Evolutionary conservation across 1,284 basidiomycete species (phyloP).

Genomic region (Malassezia vespertilionis): DNA sequence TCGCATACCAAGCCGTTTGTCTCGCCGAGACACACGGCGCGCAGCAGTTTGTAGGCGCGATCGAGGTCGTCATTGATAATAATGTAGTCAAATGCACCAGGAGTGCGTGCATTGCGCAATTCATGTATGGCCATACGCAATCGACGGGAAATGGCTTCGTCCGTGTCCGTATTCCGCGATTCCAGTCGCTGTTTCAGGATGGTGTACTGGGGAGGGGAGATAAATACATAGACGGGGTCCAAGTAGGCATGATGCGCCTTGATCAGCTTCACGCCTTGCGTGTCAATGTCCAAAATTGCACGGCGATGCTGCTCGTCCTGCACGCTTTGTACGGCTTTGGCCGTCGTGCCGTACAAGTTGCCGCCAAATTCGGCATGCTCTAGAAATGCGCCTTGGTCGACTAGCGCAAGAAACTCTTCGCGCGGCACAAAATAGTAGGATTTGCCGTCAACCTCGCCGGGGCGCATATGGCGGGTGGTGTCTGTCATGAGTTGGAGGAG

Average conservation of each 20-base stretch:
- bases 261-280: conserved; percentile 60
- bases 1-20: conserved; percentile 19
- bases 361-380: conserved; percentile 70
- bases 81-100: conserved; percentile 66
- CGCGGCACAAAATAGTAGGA: conserved; percentile 56
- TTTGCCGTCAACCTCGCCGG: conserved; percentile 67
- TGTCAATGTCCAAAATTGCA: conserved; percentile 93
- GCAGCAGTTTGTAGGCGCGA: conserved; percentile 59
- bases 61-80: conserved; percentile 88
- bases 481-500: conserved; percentile 53
- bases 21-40: conserved; percentile 21
- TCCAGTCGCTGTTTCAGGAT: conserved; percentile 54
- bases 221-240: conserved; percentile 80
- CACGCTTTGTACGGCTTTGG: conserved; percentile 56
- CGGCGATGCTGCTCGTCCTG: conserved; percentile 52
- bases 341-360: conserved; percentile 82
- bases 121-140: conserved; percentile 71
- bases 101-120: conserved; percentile 67
- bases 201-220: conserved; percentile 70
- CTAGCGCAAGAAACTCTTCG: conserved; percentile 52
- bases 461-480: conserved; percentile 75
- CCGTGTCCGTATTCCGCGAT: conserved; percentile 74
- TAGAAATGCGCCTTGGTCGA: conserved; percentile 54
- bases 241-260: conserved; percentile 61
- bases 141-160: conserved; percentile 62